A percentile compares a stretch with the other conserved stretches of the same genome.
Evolutionary conservation across 1,139 yeast species (phyloP).

Genomic region (Yamadazyma mexicana): DNA sequence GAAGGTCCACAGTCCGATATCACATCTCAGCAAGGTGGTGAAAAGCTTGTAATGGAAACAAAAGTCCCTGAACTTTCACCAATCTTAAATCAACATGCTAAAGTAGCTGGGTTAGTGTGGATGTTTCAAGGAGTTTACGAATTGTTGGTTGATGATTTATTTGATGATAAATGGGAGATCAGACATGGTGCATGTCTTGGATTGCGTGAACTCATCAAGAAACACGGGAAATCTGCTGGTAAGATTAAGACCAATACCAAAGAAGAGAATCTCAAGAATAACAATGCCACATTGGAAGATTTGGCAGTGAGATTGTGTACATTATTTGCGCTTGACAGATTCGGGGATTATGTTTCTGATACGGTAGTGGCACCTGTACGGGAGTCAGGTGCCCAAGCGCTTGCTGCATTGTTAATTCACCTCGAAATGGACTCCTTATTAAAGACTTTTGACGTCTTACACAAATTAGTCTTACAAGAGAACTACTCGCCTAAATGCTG

Average conservation of each 20-base stretch:
- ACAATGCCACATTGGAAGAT: slow-evolving; percentile 78
- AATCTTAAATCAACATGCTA: slow-evolving; percentile 70
- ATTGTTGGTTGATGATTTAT: slow-evolving; percentile 72
- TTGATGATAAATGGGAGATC: slow-evolving; percentile 88
- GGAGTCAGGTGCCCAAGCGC: slow-evolving; percentile 93
- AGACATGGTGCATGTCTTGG: slow-evolving; percentile 97
- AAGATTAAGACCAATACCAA: slow-evolving; percentile 64
- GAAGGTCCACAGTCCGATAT: slow-evolving; percentile 47
- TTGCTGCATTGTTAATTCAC: slow-evolving; percentile 84
- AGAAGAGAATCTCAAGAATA: slow-evolving; percentile 64
- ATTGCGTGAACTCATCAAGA: slow-evolving; percentile 78
- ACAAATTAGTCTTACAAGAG: slow-evolving; percentile 72
- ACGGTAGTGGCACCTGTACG: slow-evolving; percentile 98
- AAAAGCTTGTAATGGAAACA: slow-evolving; percentile 81
- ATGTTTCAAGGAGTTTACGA: slow-evolving; percentile 98
- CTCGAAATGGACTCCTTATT: slow-evolving; percentile 54
- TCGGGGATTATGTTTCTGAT: slow-evolving; percentile 96
- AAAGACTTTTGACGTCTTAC: slow-evolving; percentile 65
- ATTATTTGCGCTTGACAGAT: slow-evolving; percentile 87
- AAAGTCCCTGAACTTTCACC: slow-evolving; percentile 69
- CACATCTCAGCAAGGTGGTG: slow-evolving; percentile 79
- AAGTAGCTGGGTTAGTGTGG: slow-evolving; percentile 83
- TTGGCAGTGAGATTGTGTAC: slow-evolving; percentile 83
- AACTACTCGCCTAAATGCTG: slow-evolving; percentile 50
- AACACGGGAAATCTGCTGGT: slow-evolving; percentile 88